These are phyloP conservation scores for Hypoxylon intermedium DNA, from an alignment of 495 filamentous ascomycete species.

Conservation along the genomic window DNA sequence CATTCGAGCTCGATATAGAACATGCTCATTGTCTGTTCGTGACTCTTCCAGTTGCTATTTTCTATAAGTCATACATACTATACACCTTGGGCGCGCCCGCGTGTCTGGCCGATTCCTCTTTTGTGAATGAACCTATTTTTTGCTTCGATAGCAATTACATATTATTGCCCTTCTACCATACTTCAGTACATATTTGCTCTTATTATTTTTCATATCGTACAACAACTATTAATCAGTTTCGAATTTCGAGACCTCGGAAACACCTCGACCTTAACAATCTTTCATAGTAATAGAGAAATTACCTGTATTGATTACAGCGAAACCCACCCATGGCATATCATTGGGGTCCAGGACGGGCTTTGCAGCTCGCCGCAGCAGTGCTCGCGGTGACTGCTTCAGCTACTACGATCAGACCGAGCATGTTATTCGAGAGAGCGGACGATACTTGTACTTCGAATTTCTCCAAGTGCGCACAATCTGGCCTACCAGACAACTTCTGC, in stretches of 20 bases:
- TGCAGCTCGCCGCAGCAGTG: constrained; percentile 43
- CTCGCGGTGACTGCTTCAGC: constrained; percentile 42
- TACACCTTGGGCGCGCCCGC: constrained; percentile 14
- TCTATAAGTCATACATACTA: constrained; percentile 18
- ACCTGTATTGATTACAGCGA: background rate
- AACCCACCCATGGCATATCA: constrained; percentile 23
- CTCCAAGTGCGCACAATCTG: constrained; percentile 57
- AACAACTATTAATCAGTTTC: constrained; percentile 10
- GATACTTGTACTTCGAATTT: constrained; percentile 42
- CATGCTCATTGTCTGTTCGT: constrained; percentile 36
- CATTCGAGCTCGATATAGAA: constrained; percentile 19
- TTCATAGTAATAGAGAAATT: constrained; percentile 2
- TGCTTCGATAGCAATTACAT: constrained; percentile 6
- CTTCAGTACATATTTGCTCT: constrained; percentile 21
- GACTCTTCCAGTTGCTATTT: constrained; percentile 35
- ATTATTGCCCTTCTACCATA: background rate
- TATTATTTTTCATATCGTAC: constrained; percentile 4
- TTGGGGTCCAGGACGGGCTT: constrained; percentile 30
- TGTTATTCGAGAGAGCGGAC: constrained; percentile 45
- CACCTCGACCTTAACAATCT: background rate
- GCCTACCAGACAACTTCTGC: constrained; percentile 76
- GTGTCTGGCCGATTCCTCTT: constrained; percentile 17
- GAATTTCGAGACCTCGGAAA: constrained; percentile 10
- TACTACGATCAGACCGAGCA: constrained; percentile 36
- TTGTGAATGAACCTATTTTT: constrained; percentile 29